phyloP scores from a whole-genome alignment of 176 grass and related monocot species.

The Zea luxurians region DNA sequence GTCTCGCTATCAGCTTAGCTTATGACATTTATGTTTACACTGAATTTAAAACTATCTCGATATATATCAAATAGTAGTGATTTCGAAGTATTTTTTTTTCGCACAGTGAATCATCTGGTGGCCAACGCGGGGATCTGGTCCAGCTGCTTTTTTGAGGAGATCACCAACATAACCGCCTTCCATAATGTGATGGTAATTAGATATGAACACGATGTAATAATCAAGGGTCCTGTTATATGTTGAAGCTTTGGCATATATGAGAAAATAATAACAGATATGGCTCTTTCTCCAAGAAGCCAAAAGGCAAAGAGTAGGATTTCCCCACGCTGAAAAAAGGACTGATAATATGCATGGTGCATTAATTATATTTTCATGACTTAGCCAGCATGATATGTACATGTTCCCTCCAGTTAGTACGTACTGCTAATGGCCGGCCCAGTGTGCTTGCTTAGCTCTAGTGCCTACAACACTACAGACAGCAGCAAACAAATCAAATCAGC shows the following conservation, averaged over 20 bases:
- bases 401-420: neutral
- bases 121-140: constrained; percentile 85
- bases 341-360: no score
- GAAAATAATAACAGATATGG: neutral
- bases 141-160: constrained; percentile 84
- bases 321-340: neutral
- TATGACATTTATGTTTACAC: neutral
- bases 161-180: constrained; percentile 83
- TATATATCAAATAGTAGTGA: neutral
- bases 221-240: neutral
- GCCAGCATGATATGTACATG: no score
- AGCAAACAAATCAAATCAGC: neutral
- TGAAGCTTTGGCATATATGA: neutral
- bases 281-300: neutral
- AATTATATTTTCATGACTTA: neutral
- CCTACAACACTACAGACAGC: neutral
- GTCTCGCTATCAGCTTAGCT: neutral
- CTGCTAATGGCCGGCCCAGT: neutral
- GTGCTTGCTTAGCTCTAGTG: neutral
- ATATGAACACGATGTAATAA: no score
- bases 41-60: neutral
- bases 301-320: neutral
- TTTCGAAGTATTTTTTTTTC: neutral
- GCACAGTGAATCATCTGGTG: constrained; percentile 81
- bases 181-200: constrained; percentile 71